These are phyloP conservation scores for Dioscorea zingiberensis DNA, from an alignment of 106 monocot species.

Conservation along the genomic window DNA sequence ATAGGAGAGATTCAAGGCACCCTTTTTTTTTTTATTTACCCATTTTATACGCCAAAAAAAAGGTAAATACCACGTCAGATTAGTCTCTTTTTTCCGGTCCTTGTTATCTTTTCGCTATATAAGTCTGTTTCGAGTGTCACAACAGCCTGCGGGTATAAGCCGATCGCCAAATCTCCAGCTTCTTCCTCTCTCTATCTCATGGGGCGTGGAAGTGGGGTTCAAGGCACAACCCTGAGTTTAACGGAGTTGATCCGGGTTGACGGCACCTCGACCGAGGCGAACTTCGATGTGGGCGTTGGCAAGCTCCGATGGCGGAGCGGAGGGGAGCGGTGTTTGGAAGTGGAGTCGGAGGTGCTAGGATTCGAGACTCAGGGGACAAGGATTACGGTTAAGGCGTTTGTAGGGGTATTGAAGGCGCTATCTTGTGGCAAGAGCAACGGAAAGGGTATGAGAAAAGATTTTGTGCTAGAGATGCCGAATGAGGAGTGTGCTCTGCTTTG, in stretches of 20 bases:
- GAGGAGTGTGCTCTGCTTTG: conserved; percentile 29
- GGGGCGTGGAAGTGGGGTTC: background rate
- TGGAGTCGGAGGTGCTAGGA: conserved; percentile 71
- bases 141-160: too few relatives aligned
- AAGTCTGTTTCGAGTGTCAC: too few relatives aligned
- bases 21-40: too few relatives aligned
- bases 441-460: conserved; percentile 51
- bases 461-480: conserved; percentile 46
- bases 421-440: background rate
- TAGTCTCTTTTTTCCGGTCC: too few relatives aligned
- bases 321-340: conserved; percentile 20
- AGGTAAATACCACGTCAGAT: too few relatives aligned
- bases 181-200: background rate
- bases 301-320: conserved; percentile 41
- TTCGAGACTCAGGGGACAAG: conserved; percentile 29
- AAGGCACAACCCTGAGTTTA: background rate
- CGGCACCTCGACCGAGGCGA: conserved; percentile 36
- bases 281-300: conserved; percentile 20
- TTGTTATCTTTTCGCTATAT: too few relatives aligned
- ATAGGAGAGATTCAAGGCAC: too few relatives aligned
- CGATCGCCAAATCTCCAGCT: too few relatives aligned
- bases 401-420: background rate
- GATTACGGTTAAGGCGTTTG: conserved; percentile 40
- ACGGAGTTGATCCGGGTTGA: conserved; percentile 39
- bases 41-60: too few relatives aligned